Percentiles rank a stretch among this genome's conserved stretches.
Evolutionary conservation across 805 yeast species (phyloP).

Genomic region (Ogataea trehaloabstinens): DNA sequence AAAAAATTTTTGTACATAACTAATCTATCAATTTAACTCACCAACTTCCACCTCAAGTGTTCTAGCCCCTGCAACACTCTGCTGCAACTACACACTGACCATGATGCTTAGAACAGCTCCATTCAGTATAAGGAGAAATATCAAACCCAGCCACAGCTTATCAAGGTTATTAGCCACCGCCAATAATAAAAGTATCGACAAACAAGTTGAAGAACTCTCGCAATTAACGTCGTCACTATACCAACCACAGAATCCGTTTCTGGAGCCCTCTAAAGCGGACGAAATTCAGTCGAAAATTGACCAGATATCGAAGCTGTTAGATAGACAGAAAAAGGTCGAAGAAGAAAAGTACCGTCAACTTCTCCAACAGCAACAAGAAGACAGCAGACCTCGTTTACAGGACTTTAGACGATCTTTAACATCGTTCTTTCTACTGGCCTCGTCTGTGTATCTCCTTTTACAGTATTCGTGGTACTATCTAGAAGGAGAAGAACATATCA

Average conservation of each 20-base stretch:
- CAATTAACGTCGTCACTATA: slow-evolving; percentile 23
- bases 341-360: slow-evolving; percentile 19
- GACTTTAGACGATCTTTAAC: slow-evolving; percentile 36
- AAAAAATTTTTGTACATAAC: too few relatives aligned
- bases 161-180: too few relatives aligned
- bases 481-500: slow-evolving; percentile 30
- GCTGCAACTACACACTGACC: too few relatives aligned
- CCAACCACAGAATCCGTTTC: slow-evolving; percentile 29
- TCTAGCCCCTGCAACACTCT: too few relatives aligned
- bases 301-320: slow-evolving; percentile 24
- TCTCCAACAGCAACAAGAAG: slow-evolving; percentile 17
- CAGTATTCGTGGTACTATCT: slow-evolving; percentile 34
- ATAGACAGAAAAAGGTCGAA: slow-evolving; percentile 21
- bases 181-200: too few relatives aligned
- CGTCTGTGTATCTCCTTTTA: slow-evolving; percentile 30
- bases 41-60: too few relatives aligned
- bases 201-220: slow-evolving; percentile 18
- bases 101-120: too few relatives aligned
- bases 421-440: slow-evolving; percentile 30
- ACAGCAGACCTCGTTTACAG: slow-evolving; percentile 26
- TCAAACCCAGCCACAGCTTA: too few relatives aligned
- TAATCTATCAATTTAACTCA: too few relatives aligned
- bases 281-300: slow-evolving; percentile 27
- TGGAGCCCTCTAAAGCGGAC: slow-evolving; percentile 28
- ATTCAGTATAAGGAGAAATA: too few relatives aligned